Conservation (phyloP, 1,139 yeast genomes). For the Blastobotrys apis region DNA sequence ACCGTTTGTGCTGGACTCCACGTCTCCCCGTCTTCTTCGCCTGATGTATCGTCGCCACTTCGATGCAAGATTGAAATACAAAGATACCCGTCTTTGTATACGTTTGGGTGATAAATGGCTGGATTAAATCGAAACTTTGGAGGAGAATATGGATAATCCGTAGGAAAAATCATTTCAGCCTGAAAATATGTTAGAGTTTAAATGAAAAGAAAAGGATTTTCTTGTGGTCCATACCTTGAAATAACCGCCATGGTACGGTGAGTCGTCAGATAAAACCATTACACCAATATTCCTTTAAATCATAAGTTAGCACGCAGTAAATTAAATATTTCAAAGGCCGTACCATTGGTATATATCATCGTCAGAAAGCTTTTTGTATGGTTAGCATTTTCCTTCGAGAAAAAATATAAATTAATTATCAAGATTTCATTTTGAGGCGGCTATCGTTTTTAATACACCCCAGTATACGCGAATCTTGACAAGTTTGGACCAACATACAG, state of each 20-base stretch:
- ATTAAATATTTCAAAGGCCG: constrained; percentile 6
- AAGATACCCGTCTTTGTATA: constrained; percentile 85
- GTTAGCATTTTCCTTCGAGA: not conserved
- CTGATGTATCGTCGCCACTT: constrained; percentile 82
- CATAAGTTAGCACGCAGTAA: not conserved
- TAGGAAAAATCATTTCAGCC: constrained; percentile 91
- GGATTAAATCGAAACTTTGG: constrained; percentile 94
- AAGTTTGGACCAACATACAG: constrained; percentile 27
- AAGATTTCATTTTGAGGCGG: too few relatives aligned
- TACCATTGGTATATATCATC: constrained; percentile 81
- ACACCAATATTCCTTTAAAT: constrained; percentile 69
- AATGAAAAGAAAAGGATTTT: not conserved
- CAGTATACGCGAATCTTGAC: not conserved
- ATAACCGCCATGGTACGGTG: constrained; percentile 94
- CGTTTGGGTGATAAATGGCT: constrained; percentile 91
- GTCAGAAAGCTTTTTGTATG: constrained; percentile 53
- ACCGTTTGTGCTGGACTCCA: constrained; percentile 98
- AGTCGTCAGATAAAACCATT: constrained; percentile 84
- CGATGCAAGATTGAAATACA: constrained; percentile 91
- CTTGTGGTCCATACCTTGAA: constrained; percentile 45
- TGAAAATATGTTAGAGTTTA: constrained; percentile 10
- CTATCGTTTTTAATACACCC: not conserved
- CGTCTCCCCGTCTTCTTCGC: constrained; percentile 78
- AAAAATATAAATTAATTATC: too few relatives aligned
- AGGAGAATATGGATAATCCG: constrained; percentile 86